These are phyloP conservation scores for Starmerella bombicola DNA, from an alignment of 805 yeast species.

Conservation along the genomic window DNA sequence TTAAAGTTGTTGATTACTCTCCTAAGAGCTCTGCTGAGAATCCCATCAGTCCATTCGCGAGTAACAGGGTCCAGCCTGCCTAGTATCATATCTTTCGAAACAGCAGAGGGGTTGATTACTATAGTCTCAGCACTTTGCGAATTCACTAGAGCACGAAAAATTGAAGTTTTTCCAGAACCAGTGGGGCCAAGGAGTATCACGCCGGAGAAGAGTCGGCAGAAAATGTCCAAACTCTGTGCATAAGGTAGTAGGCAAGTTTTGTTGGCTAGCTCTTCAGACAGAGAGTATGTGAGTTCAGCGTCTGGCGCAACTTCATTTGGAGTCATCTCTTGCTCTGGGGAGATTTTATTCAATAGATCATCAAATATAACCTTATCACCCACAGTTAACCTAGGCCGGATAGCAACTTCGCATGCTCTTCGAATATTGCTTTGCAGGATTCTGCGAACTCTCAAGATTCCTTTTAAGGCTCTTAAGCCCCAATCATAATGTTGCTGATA, in stretches of 20 bases:
- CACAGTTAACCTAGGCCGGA: slow-evolving; percentile 53
- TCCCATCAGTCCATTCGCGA: slow-evolving; percentile 86
- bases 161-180: slow-evolving; percentile 59
- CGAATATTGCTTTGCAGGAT: slow-evolving; percentile 34
- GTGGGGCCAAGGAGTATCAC: slow-evolving; percentile 67
- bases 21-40: slow-evolving; percentile 58
- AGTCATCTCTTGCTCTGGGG: neutral
- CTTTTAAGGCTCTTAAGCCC: slow-evolving; percentile 72
- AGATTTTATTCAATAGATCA: neutral
- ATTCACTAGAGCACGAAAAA: slow-evolving; percentile 39
- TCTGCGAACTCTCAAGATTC: slow-evolving; percentile 51
- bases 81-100: slow-evolving; percentile 51
- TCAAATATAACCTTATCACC: slow-evolving; percentile 34
- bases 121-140: slow-evolving; percentile 34
- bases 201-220: slow-evolving; percentile 59
- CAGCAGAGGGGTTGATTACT: slow-evolving; percentile 62
- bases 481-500: slow-evolving; percentile 74
- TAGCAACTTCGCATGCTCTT: slow-evolving; percentile 43
- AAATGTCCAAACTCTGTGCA: slow-evolving; percentile 40
- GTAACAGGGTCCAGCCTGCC: slow-evolving; percentile 67
- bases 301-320: neutral
- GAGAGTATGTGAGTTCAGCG: neutral
- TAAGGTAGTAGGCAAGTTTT: slow-evolving; percentile 22
- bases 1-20: slow-evolving; percentile 41
- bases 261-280: neutral